Conservation (phyloP, 1,284 basidiomycete species). For the Moniliella sp. region DNA sequence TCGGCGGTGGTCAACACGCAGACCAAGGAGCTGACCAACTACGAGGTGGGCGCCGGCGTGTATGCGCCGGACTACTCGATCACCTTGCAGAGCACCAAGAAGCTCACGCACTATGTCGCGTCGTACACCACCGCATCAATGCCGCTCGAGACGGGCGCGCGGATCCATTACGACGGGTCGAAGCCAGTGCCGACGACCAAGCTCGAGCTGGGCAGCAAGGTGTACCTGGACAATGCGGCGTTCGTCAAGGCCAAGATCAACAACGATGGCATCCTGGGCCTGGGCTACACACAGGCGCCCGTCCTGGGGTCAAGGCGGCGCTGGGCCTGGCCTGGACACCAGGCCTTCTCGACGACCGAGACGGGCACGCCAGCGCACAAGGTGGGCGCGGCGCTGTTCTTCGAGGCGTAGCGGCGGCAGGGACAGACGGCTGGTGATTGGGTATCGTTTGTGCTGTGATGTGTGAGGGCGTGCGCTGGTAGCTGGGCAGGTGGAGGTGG, state of each 20-base stretch:
- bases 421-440: no score
- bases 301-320: constrained; percentile 77
- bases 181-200: no score
- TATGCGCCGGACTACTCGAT: constrained; percentile 89
- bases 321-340: constrained; percentile 55
- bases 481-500: no score
- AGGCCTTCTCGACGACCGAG: no score
- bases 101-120: constrained; percentile 77
- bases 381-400: no score
- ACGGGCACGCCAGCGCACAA: no score
- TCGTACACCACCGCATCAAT: constrained; percentile 93
- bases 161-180: no score
- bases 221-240: constrained; percentile 62
- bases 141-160: constrained; percentile 75
- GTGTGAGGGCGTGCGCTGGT: no score
- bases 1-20: constrained; percentile 92
- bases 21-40: constrained; percentile 72
- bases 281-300: constrained; percentile 76
- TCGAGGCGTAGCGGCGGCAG: no score
- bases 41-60: constrained; percentile 77
- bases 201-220: constrained; percentile 85
- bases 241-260: constrained; percentile 98
- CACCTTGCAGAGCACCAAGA: constrained; percentile 79
- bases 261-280: constrained; percentile 69
- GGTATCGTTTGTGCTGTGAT: no score